These are phyloP conservation scores for Saururus chinensis DNA, from an alignment of 164 flowering plant genomes.

Conservation along the genomic window DNA sequence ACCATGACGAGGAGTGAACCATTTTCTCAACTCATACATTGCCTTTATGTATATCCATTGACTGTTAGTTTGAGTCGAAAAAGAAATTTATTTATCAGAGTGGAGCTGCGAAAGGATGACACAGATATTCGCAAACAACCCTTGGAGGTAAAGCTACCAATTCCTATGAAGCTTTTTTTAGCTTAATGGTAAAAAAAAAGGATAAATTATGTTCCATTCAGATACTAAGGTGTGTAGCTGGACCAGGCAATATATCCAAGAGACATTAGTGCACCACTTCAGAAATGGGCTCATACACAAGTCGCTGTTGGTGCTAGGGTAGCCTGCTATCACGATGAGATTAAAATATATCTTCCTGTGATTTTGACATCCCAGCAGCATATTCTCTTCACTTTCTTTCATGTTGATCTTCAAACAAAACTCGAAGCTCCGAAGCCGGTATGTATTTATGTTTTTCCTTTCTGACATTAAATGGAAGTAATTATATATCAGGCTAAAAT, in stretches of 20 bases:
- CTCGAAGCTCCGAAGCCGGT: constrained; percentile 98
- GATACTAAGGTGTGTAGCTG: background rate
- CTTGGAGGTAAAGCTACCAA: constrained; percentile 50
- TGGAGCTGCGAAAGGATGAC: constrained; percentile 90
- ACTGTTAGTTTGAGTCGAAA: constrained; percentile 83
- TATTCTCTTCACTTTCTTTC: constrained; percentile 82
- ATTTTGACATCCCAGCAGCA: constrained; percentile 82
- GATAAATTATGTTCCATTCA: background rate
- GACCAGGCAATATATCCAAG: constrained; percentile 75
- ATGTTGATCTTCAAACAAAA: constrained; percentile 91
- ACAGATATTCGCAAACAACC: constrained; percentile 71
- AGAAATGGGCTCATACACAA: constrained; percentile 89
- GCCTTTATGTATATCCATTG: constrained; percentile 82
- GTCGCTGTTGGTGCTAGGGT: constrained; percentile 84
- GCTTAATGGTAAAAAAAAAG: too few relatives aligned
- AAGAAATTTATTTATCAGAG: constrained; percentile 78
- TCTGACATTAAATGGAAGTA: background rate
- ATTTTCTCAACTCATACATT: constrained; percentile 87
- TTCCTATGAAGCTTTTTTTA: constrained; percentile 4
- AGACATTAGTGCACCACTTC: constrained; percentile 55
- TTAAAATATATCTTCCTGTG: constrained; percentile 81
- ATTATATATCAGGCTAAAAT: background rate
- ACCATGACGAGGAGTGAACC: constrained; percentile 86
- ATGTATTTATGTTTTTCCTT: constrained; percentile 12
- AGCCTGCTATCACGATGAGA: constrained; percentile 90